Base-by-base conservation (phyloP, 2,329 filamentous ascomycete genomes). In the Pleurostoma richardsiae region DNA sequence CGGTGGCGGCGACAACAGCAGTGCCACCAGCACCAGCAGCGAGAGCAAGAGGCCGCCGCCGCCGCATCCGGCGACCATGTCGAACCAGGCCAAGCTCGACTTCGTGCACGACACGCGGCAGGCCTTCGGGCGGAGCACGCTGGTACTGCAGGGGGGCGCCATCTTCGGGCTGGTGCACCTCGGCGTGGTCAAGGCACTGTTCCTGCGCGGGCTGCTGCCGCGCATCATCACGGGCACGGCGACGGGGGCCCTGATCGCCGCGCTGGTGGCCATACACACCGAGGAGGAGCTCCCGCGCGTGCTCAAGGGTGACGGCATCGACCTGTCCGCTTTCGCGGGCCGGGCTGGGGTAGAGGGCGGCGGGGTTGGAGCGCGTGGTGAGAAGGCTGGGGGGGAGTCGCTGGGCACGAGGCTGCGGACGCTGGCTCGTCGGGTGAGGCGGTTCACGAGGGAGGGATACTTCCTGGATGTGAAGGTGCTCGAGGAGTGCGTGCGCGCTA, bases 81-180 rank as follows among this genome's bases (percentile, higher is more conserved):
- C 57, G 42, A 56, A 57, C 50, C 59, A 53, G 53, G 52, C 50
- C 48, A 96, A 95, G 69, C 72, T 95, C 46, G 88, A 95, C 66
- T 80, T 95, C 47, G 74, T 96, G 44, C 88, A 94, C 57, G 89
- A 95, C 65, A 90, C 90, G 7, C 78, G 91, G 8, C 89, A 94
- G 62, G 88, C 90, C 0, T 95, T 95, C 67, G 92, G 91, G 7
- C 78, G 90, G 53, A 94, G 85, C 47, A 90, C 88, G 1, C 74
- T 96, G 28, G 86, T 96, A 4, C 68, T 96, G 1, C 90, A 96
- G 63, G 91, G 91, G 42, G 91, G 92, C 10, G 88, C 90, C 39
- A 92, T 95, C 48, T 96, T 96, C 58, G 91, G 91, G 2, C 70
- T 96, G 7, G 96, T 89, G 57, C 92, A 96, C 65, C 66, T 96